Conservation (phyloP, 768 basidiomycete species). For the Lactarius deliciosus region DNA sequence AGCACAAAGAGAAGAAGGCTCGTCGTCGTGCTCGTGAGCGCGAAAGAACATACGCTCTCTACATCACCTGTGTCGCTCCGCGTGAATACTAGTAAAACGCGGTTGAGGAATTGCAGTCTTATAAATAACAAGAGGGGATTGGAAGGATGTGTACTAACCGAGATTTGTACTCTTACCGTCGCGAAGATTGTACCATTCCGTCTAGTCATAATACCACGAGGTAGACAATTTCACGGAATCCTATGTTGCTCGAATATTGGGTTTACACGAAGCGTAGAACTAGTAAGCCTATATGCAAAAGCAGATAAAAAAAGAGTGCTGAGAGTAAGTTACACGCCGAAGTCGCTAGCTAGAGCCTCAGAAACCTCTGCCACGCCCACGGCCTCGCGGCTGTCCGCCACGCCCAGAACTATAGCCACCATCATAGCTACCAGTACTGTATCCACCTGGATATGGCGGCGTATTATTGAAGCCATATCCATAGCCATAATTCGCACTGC, state of each 20-base stretch:
- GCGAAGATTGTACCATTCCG: neutral
- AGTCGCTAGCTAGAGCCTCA: slow-evolving; percentile 3
- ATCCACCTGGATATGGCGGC: slow-evolving; percentile 8
- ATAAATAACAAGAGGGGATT: neutral
- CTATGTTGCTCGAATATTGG: neutral
- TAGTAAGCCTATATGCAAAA: slow-evolving; percentile 5
- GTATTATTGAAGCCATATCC: slow-evolving; percentile 38
- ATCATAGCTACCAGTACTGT: slow-evolving; percentile 27
- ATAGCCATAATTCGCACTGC: slow-evolving; percentile 33
- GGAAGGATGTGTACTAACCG: neutral
- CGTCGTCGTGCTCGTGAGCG: slow-evolving; percentile 57
- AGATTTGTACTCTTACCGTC: slow-evolving; percentile 15
- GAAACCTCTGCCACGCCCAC: slow-evolving; percentile 30
- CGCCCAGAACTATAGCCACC: slow-evolving; percentile 32
- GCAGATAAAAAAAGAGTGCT: slow-evolving; percentile 9
- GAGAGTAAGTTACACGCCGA: neutral
- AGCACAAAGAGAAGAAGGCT: slow-evolving; percentile 62
- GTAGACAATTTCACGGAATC: neutral
- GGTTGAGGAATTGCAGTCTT: neutral
- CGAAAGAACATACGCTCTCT: slow-evolving; percentile 64
- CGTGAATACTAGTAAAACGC: slow-evolving; percentile 27
- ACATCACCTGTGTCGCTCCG: slow-evolving; percentile 51
- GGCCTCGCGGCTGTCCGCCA: slow-evolving; percentile 22
- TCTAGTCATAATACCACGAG: neutral
- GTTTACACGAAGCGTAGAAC: neutral